Conservation (phyloP, 2,329 filamentous ascomycete genomes). For the Clathrospora elynae region DNA sequence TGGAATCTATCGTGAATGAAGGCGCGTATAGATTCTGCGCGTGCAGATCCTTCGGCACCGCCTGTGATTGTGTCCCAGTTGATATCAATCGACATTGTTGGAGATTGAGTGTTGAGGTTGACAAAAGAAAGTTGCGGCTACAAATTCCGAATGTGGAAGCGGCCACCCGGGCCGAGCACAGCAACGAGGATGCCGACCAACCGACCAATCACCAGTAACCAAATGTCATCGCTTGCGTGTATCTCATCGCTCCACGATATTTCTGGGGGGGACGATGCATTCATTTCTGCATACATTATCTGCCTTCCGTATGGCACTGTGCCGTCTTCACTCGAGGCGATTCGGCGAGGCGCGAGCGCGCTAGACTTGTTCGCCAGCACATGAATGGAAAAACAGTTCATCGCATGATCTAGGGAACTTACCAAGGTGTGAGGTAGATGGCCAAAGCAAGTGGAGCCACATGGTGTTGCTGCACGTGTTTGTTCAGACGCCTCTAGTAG, state of each 20-base stretch:
- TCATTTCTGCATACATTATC: constrained; percentile 22
- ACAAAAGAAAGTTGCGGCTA: constrained; percentile 25
- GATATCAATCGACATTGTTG: constrained; percentile 90
- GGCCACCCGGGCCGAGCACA: constrained; percentile 25
- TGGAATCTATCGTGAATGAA: constrained; percentile 98
- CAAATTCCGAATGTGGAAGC: constrained; percentile 27
- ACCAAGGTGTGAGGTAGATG: no score
- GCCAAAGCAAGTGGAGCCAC: constrained; percentile 33
- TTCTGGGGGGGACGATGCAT: constrained; percentile 25
- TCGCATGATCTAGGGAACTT: no score
- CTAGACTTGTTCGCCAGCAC: background rate
- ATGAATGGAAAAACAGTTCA: background rate
- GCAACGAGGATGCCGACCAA: constrained; percentile 20
- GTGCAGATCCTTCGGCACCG: constrained; percentile 81
- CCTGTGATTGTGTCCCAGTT: constrained; percentile 93
- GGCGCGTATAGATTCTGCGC: constrained; percentile 83
- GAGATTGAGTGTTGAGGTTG: constrained; percentile 35
- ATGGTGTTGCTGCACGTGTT: constrained; percentile 38
- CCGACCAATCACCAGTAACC: constrained; percentile 21
- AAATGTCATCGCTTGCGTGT: constrained; percentile 18
- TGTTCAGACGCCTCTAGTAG: constrained; percentile 28
- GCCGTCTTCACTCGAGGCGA: constrained; percentile 14
- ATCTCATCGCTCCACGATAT: constrained; percentile 22
- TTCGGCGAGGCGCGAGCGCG: constrained; percentile 7
- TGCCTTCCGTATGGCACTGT: constrained; percentile 16